phyloP scores from a whole-genome alignment of 1,284 basidiomycete genomes.

The Boletus hoseneyae region DNA sequence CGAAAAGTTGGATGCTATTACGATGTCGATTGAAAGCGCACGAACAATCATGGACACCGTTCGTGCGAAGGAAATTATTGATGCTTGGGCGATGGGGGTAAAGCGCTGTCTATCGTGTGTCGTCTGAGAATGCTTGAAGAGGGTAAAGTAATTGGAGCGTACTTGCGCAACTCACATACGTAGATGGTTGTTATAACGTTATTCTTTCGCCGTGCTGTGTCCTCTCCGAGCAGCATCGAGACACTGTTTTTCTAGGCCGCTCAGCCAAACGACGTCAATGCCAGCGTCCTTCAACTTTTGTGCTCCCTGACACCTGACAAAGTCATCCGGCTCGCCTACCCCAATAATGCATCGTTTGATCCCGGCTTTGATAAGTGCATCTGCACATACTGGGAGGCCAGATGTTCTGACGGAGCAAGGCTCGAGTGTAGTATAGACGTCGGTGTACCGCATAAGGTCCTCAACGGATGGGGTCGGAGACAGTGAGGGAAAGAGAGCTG shows the following conservation, averaged over 20 bases:
- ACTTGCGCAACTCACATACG: constrained; percentile 3
- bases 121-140: constrained; percentile 1
- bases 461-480: constrained; percentile 34
- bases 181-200: background rate
- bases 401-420: constrained; percentile 92
- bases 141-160: background rate
- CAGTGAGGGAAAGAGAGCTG: constrained; percentile 41
- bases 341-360: constrained; percentile 85
- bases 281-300: constrained; percentile 71
- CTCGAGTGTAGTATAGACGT: constrained; percentile 95
- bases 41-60: constrained; percentile 30
- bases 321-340: constrained; percentile 91
- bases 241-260: constrained; percentile 72
- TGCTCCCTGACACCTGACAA: constrained; percentile 91
- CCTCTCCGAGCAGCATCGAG: constrained; percentile 69
- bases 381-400: constrained; percentile 83
- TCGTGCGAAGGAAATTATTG: constrained; percentile 33
- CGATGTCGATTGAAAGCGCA: constrained; percentile 42
- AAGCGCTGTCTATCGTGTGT: constrained; percentile 23
- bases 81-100: constrained; percentile 33
- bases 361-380: constrained; percentile 74
- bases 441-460: constrained; percentile 53
- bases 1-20: constrained; percentile 31
- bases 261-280: constrained; percentile 74
- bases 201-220: constrained; percentile 29